These are phyloP conservation scores for Pythium grandisporangium DNA, from an alignment of 352 stramenopile species.

Conservation along the genomic window DNA sequence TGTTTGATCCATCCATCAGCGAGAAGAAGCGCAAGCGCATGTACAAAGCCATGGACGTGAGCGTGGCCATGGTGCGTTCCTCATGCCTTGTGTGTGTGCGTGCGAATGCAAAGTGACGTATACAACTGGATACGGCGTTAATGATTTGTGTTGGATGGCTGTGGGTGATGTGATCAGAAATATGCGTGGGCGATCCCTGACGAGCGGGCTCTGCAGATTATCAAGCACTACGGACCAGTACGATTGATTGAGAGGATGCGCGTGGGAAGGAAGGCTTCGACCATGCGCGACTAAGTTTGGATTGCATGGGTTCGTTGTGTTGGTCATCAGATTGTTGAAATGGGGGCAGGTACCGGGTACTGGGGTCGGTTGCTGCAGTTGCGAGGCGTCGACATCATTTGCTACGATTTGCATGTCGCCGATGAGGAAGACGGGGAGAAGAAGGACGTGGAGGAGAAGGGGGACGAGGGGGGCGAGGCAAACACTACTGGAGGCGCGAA, in stretches of 20 bases:
- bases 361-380: constrained; percentile 78
- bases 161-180: constrained; percentile 27
- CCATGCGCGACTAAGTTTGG: too few relatives aligned
- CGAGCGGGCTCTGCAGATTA: constrained; percentile 78
- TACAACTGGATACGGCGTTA: neutral
- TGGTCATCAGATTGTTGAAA: constrained; percentile 76
- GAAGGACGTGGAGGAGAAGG: constrained; percentile 8
- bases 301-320: too few relatives aligned
- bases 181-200: constrained; percentile 92
- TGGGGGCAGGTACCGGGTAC: constrained; percentile 87
- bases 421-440: constrained; percentile 27
- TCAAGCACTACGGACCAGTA: constrained; percentile 87
- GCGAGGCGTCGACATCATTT: constrained; percentile 77
- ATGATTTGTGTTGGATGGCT: neutral
- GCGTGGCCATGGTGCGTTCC: constrained; percentile 63
- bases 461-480: constrained; percentile 13
- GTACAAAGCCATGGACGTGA: constrained; percentile 67
- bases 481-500: too few relatives aligned
- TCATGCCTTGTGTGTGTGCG: neutral
- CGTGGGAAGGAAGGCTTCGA: too few relatives aligned
- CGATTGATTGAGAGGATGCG: too few relatives aligned
- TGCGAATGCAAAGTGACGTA: neutral
- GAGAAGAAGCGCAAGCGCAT: constrained; percentile 59
- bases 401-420: constrained; percentile 81
- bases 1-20: constrained; percentile 67